Evolutionary conservation across 768 basidiomycete species (phyloP).

Genomic region (Calocybe gangraenosa): DNA sequence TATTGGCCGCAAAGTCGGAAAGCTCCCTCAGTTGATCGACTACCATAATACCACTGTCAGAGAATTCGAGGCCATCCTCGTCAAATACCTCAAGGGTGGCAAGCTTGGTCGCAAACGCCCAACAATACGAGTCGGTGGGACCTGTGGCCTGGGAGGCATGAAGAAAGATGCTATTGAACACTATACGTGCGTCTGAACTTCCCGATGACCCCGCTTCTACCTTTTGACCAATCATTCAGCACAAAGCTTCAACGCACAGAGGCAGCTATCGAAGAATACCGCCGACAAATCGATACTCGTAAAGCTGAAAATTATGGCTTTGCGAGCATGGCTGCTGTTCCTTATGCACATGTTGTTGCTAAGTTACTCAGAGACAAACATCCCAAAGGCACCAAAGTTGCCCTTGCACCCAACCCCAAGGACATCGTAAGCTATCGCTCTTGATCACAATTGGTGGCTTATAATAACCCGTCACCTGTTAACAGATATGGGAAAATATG

Average conservation of each 20-base stretch:
- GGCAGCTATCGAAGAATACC: conserved; percentile 66
- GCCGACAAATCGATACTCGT: conserved; percentile 64
- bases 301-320: conserved; percentile 91
- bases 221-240: conserved; percentile 23
- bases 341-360: conserved; percentile 85
- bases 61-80: conserved; percentile 84
- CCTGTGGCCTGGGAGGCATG: conserved; percentile 76
- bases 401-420: conserved; percentile 83
- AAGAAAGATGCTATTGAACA: conserved; percentile 92
- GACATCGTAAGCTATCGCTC: conserved; percentile 58
- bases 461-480: background rate
- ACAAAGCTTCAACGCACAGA: conserved; percentile 64
- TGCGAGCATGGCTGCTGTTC: conserved; percentile 84
- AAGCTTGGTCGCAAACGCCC: conserved; percentile 79
- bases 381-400: conserved; percentile 67
- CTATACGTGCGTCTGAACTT: conserved; percentile 73
- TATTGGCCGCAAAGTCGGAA: conserved; percentile 82
- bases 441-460: conserved; percentile 11
- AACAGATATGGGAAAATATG: conserved; percentile 88
- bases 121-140: conserved; percentile 72
- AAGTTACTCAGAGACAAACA: conserved; percentile 63
- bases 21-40: conserved; percentile 86
- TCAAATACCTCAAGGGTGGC: conserved; percentile 85
- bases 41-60: conserved; percentile 93
- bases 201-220: background rate